These are phyloP conservation scores for Fusarium phyllophilum DNA, from an alignment of 2,329 filamentous ascomycete genomes.

Conservation along the genomic window DNA sequence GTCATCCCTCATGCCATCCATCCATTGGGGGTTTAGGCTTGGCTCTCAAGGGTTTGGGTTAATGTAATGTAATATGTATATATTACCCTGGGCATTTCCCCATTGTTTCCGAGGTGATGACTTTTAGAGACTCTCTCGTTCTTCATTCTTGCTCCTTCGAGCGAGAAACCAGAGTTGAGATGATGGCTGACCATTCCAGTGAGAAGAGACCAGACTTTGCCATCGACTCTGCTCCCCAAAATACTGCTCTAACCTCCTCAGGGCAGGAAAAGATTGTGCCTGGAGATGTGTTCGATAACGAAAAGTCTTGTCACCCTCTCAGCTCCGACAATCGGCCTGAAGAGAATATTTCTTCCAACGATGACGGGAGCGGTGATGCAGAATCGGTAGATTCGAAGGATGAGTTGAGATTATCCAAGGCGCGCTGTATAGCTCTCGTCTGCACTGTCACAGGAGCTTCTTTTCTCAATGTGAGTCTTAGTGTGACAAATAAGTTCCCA, in stretches of 20 bases:
- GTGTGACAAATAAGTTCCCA: background rate
- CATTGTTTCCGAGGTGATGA: constrained; percentile 11
- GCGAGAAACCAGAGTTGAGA: background rate
- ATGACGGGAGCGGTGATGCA: constrained; percentile 13
- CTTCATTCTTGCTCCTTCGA: background rate
- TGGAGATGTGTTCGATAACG: constrained; percentile 3
- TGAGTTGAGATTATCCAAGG: constrained; percentile 57
- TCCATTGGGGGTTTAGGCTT: constrained; percentile 29
- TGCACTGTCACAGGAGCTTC: constrained; percentile 64
- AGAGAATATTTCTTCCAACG: background rate
- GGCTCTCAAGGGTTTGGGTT: constrained; percentile 4
- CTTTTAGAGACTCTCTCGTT: background rate
- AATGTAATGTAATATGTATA: constrained; percentile 19
- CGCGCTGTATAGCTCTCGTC: constrained; percentile 64
- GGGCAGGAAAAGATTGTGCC: background rate
- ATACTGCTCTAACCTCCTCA: constrained; percentile 1
- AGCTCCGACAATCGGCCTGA: background rate
- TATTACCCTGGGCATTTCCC: constrained; percentile 26
- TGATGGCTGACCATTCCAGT: constrained; percentile 15
- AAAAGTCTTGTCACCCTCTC: constrained; percentile 12
- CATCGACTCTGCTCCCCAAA: constrained; percentile 2
- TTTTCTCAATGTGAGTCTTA: constrained; percentile 62
- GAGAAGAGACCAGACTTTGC: constrained; percentile 23
- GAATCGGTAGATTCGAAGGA: constrained; percentile 39
- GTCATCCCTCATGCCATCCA: background rate